Percentiles rank a stretch among this genome's conserved stretches.
phyloP scores from a whole-genome alignment of 176 grass and related monocot genomes.

The Aegilops umbellulata region DNA sequence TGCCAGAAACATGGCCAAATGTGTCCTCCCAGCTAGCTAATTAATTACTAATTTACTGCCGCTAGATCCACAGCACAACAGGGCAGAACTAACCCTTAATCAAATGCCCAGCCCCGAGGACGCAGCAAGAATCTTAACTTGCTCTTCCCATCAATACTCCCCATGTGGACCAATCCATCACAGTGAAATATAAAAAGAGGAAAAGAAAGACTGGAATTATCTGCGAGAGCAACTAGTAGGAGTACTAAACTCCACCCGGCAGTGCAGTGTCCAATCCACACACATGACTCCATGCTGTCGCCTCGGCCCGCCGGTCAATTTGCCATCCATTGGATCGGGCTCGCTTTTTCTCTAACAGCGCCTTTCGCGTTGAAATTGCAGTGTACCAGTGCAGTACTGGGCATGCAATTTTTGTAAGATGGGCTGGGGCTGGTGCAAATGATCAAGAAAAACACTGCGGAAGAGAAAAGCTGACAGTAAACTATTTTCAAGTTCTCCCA shows the following conservation, averaged over 20 bases:
- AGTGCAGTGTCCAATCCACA: neutral
- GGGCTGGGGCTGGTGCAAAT: neutral
- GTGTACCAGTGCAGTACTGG: neutral
- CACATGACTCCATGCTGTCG: constrained; percentile 4
- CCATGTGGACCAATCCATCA: constrained; percentile 22
- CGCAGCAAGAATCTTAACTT: constrained; percentile 56
- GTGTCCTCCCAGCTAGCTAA: constrained; percentile 11
- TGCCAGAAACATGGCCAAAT: constrained; percentile 38
- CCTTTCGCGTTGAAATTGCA: constrained; percentile 7
- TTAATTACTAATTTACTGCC: constrained; percentile 14
- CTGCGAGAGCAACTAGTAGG: neutral
- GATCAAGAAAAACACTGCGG: constrained; percentile 15
- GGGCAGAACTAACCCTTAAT: constrained; percentile 22
- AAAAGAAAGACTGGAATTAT: neutral
- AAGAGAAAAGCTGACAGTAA: constrained; percentile 24
- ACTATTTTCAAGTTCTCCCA: constrained; percentile 2
- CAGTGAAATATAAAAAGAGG: neutral
- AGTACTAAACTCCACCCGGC: neutral
- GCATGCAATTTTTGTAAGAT: neutral
- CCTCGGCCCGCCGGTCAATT: constrained; percentile 27
- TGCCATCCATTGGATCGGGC: constrained; percentile 23
- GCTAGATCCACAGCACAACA: constrained; percentile 40
- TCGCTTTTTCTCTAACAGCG: neutral
- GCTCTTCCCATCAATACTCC: constrained; percentile 51
- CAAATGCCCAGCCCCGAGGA: constrained; percentile 49